These are phyloP conservation scores for Alloascoidea africana DNA, from an alignment of 805 yeast genomes.

Conservation along the genomic window DNA sequence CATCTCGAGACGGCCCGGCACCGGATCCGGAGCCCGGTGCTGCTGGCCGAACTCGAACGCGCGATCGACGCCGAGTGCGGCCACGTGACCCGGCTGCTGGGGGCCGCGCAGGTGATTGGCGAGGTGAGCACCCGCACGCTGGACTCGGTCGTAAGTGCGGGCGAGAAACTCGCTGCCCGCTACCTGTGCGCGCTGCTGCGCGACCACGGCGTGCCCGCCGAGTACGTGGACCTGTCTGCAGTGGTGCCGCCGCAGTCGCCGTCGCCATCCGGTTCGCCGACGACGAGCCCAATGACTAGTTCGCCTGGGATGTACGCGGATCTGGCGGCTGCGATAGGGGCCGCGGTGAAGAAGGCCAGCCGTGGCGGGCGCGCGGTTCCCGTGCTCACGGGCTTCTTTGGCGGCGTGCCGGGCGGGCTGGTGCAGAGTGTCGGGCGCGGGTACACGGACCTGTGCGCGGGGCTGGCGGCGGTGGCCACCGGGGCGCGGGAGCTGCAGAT, in stretches of 20 bases:
- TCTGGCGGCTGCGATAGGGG: conserved; percentile 31
- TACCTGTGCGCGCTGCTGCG: conserved; percentile 59
- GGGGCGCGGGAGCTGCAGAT: conserved; percentile 90
- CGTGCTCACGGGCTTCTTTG: conserved; percentile 92
- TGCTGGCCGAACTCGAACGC: conserved; percentile 37
- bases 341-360: conserved; percentile 22
- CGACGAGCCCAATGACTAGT: too few relatives aligned
- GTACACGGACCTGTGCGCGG: conserved; percentile 95
- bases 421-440: conserved; percentile 93
- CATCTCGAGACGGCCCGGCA: conserved; percentile 60
- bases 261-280: conserved; percentile 36
- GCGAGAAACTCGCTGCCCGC: conserved; percentile 67
- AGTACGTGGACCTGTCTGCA: conserved; percentile 51
- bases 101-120: conserved; percentile 84
- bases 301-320: conserved; percentile 49
- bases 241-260: conserved; percentile 41
- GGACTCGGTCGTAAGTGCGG: conserved; percentile 69
- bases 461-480: conserved; percentile 84
- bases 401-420: conserved; percentile 90
- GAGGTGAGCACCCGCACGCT: conserved; percentile 63
- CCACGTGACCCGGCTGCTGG: conserved; percentile 50
- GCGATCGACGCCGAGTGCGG: conserved; percentile 55
- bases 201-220: conserved; percentile 51
- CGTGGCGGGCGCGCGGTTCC: conserved; percentile 39
- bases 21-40: conserved; percentile 26